These are phyloP conservation scores for Houttuynia cordata DNA, from an alignment of 164 flowering plant genomes.

Conservation along the genomic window DNA sequence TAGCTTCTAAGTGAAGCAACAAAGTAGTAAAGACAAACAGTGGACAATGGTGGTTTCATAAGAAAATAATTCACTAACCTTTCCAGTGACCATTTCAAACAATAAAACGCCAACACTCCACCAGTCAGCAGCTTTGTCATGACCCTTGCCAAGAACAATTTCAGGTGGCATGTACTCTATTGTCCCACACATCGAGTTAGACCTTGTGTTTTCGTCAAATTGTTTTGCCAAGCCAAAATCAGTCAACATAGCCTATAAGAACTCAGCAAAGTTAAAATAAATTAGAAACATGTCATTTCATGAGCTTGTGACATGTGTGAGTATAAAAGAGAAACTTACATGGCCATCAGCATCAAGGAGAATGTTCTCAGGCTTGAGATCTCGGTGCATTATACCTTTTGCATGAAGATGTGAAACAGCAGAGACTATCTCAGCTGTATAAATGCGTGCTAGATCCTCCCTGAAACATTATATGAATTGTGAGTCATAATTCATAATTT, in stretches of 20 bases:
- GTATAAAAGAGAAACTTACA: slow-evolving; percentile 26
- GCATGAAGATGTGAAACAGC: slow-evolving; percentile 96
- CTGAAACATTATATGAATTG: slow-evolving; percentile 18
- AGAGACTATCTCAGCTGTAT: slow-evolving; percentile 89
- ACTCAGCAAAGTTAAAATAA: not conserved
- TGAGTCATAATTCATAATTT: not conserved
- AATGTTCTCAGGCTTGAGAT: slow-evolving; percentile 91
- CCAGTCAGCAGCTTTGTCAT: slow-evolving; percentile 96
- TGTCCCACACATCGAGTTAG: slow-evolving; percentile 91
- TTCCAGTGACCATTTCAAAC: slow-evolving; percentile 93
- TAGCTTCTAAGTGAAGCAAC: not conserved
- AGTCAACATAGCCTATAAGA: slow-evolving; percentile 62
- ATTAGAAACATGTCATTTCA: not conserved
- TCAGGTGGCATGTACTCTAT: slow-evolving; percentile 93
- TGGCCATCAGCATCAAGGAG: slow-evolving; percentile 93
- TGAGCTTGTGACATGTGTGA: not conserved
- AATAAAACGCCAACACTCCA: slow-evolving; percentile 90
- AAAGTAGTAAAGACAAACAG: not conserved
- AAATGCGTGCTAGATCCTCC: slow-evolving; percentile 90
- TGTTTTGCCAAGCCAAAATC: slow-evolving; percentile 93
- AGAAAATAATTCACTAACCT: slow-evolving; percentile 37
- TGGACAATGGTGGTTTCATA: not conserved
- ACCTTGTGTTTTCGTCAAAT: slow-evolving; percentile 61
- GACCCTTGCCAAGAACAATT: slow-evolving; percentile 83
- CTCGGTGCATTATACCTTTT: slow-evolving; percentile 85